These are phyloP conservation scores for Phaeophleospora eucalypticola DNA, from an alignment of 2,329 filamentous ascomycete genomes.

Conservation along the genomic window DNA sequence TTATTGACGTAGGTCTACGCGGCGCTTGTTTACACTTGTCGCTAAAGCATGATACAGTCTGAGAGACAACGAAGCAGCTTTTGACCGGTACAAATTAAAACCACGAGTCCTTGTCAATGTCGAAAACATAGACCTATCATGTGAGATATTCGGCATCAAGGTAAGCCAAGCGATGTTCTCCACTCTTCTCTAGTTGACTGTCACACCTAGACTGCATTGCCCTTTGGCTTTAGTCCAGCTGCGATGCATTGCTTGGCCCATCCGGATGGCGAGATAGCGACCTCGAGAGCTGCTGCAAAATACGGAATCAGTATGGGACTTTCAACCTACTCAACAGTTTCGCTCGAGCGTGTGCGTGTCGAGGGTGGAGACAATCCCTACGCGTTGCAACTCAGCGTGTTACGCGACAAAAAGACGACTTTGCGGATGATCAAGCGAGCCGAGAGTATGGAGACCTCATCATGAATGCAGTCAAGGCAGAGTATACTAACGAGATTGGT, in stretches of 20 bases:
- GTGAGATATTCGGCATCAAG: too few species aligned
- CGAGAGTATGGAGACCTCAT: slow-evolving; percentile 26
- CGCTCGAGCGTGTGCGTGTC: slow-evolving; percentile 46
- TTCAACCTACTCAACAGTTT: slow-evolving; percentile 45
- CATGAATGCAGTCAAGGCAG: too few species aligned
- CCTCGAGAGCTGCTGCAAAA: slow-evolving; percentile 44
- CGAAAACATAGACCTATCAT: too few species aligned
- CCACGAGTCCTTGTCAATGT: too few species aligned
- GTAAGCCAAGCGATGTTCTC: too few species aligned
- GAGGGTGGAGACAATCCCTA: slow-evolving; percentile 39
- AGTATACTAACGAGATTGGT: neutral
- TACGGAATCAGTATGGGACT: slow-evolving; percentile 46
- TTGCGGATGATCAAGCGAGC: slow-evolving; percentile 34
- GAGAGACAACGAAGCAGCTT: too few species aligned
- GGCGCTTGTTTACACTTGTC: too few species aligned
- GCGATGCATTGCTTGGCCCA: slow-evolving; percentile 51
- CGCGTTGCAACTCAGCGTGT: slow-evolving; percentile 52
- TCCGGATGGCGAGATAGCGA: slow-evolving; percentile 49
- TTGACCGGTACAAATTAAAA: too few species aligned
- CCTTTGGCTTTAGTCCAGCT: slow-evolving; percentile 50
- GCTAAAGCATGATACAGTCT: too few species aligned
- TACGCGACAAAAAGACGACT: slow-evolving; percentile 49
- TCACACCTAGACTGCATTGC: slow-evolving; percentile 40
- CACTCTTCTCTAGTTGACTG: too few species aligned
- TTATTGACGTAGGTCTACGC: too few species aligned